These are phyloP conservation scores for Backusella australiensis DNA, from an alignment of 192 early-diverging fungal genomes.

Conservation along the genomic window DNA sequence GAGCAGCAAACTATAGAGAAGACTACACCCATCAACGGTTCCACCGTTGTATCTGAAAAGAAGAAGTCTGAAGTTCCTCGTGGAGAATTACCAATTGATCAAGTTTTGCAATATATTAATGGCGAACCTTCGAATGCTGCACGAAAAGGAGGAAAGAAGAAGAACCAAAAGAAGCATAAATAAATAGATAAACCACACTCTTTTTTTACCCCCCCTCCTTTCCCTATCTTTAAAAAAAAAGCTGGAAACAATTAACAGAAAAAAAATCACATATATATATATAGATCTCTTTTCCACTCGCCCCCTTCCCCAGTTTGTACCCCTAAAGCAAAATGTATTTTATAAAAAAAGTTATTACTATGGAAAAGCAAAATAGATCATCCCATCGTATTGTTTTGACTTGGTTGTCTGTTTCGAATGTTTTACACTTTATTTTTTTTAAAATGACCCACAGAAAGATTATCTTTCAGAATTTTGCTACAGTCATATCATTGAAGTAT, in stretches of 20 bases:
- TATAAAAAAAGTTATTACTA: neutral
- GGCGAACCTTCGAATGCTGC: constrained; percentile 11
- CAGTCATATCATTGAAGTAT: neutral
- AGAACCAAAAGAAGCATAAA: constrained; percentile 16
- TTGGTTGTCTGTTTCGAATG: neutral
- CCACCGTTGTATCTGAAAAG: neutral
- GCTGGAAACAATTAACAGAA: neutral
- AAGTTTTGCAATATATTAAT: constrained; percentile 73
- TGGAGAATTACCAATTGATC: constrained; percentile 75
- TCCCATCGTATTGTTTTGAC: neutral
- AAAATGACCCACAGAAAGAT: neutral
- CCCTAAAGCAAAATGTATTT: neutral
- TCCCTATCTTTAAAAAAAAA: neutral
- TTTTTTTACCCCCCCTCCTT: neutral
- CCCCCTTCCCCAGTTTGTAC: neutral
- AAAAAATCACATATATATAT: neutral
- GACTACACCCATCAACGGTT: neutral
- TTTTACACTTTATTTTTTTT: neutral
- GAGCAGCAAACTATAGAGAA: constrained; percentile 12
- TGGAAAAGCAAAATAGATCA: neutral
- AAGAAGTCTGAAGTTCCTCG: constrained; percentile 39
- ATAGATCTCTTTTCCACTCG: neutral
- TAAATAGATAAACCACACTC: neutral
- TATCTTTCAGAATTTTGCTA: neutral
- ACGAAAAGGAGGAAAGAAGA: constrained; percentile 20